A percentile compares a stretch with the other conserved stretches of the same genome.
Evolutionary conservation across 2,329 filamentous ascomycete species (phyloP).

Genomic region (Colletotrichum gigasporum): DNA sequence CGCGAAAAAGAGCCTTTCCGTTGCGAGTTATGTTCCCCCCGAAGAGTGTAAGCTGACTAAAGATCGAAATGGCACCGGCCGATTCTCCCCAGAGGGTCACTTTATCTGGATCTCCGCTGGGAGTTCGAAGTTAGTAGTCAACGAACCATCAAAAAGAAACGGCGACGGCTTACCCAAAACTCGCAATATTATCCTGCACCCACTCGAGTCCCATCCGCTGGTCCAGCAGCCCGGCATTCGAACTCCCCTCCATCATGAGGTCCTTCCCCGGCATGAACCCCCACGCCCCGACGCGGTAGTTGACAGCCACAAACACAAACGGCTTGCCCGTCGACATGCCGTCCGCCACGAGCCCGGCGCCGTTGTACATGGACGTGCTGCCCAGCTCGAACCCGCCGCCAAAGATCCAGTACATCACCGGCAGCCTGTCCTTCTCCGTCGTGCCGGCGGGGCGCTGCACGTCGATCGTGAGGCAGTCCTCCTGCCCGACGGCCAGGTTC

Average conservation of each 20-base stretch:
- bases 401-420: slow-evolving; percentile 27
- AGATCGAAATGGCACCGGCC: slow-evolving; percentile 67
- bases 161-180: slow-evolving; percentile 39
- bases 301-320: slow-evolving; percentile 41
- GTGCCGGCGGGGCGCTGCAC: slow-evolving; percentile 41
- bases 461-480: slow-evolving; percentile 46
- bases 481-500: slow-evolving; percentile 35
- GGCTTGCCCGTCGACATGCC: slow-evolving; percentile 43
- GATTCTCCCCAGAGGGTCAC: slow-evolving; percentile 74
- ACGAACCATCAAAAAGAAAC: background rate
- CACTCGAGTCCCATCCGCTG: slow-evolving; percentile 47
- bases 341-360: slow-evolving; percentile 36
- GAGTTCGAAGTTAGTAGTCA: background rate
- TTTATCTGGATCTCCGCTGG: slow-evolving; percentile 67
- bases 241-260: slow-evolving; percentile 59
- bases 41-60: slow-evolving; percentile 70
- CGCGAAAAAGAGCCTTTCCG: slow-evolving; percentile 69
- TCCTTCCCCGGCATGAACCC: slow-evolving; percentile 39
- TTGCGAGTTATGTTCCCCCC: slow-evolving; percentile 63
- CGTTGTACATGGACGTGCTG: slow-evolving; percentile 28
- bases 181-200: slow-evolving; percentile 45
- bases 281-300: slow-evolving; percentile 42
- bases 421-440: slow-evolving; percentile 33
- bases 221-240: slow-evolving; percentile 42
- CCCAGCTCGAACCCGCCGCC: slow-evolving; percentile 26